Evolutionary conservation across 2,329 filamentous ascomycete genomes (phyloP).

Genomic region (Nemania sp.): DNA sequence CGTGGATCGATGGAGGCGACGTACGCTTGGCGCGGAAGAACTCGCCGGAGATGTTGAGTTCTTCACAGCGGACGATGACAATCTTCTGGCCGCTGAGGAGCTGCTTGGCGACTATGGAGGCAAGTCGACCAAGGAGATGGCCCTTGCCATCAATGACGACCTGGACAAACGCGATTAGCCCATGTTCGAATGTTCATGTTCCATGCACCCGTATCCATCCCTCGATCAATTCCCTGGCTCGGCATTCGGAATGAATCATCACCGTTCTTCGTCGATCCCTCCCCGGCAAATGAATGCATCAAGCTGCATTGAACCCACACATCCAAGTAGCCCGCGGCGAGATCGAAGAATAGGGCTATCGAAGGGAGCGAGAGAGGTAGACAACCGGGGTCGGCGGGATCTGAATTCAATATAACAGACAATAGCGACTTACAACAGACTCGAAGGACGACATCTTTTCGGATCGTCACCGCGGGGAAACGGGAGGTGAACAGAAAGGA

Average conservation of each 20-base stretch:
- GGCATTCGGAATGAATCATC: slow-evolving; percentile 6
- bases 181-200: slow-evolving; percentile 21
- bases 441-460: slow-evolving; percentile 77
- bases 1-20: slow-evolving; percentile 61
- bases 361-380: neutral
- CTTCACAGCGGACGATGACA: slow-evolving; percentile 98
- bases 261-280: neutral
- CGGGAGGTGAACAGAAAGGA: slow-evolving; percentile 44
- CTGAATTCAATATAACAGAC: neutral
- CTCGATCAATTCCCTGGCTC: neutral
- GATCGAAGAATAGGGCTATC: neutral
- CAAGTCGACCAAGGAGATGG: slow-evolving; percentile 98
- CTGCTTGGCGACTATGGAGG: slow-evolving; percentile 98
- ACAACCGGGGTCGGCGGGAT: neutral
- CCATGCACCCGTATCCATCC: neutral
- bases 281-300: neutral
- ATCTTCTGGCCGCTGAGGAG: slow-evolving; percentile 99
- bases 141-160: slow-evolving; percentile 99
- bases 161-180: slow-evolving; percentile 63
- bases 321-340: neutral
- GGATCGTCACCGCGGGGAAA: slow-evolving; percentile 51
- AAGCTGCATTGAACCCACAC: slow-evolving; percentile 4
- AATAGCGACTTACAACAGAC: slow-evolving; percentile 71
- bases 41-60: slow-evolving; percentile 99
- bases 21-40: slow-evolving; percentile 99